These are phyloP conservation scores for Penicillium sp. DNA, from an alignment of 2,329 filamentous ascomycete genomes.

Conservation along the genomic window DNA sequence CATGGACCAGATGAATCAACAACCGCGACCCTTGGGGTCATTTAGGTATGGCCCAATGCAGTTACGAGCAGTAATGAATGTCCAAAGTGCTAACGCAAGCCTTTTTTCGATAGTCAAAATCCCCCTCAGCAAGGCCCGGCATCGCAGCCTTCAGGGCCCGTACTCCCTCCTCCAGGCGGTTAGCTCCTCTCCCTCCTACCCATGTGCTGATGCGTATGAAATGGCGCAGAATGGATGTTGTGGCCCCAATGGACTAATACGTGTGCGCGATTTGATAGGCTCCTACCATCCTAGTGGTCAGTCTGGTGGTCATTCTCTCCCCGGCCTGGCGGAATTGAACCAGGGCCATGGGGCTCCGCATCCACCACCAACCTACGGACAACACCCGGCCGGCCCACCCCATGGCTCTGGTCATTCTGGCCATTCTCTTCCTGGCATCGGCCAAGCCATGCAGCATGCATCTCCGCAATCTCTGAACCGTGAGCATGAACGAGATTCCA, in stretches of 20 bases:
- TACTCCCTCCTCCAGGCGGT: slow-evolving; percentile 39
- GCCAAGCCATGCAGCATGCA: slow-evolving; percentile 40
- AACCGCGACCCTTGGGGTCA: slow-evolving; percentile 40
- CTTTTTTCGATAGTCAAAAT: slow-evolving; percentile 34
- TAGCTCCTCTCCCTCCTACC: slow-evolving; percentile 18
- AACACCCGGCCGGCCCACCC: slow-evolving; percentile 35
- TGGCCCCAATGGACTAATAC: slow-evolving; percentile 14
- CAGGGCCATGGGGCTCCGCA: slow-evolving; percentile 40
- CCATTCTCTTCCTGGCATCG: slow-evolving; percentile 39
- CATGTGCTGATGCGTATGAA: background rate
- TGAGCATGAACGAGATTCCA: slow-evolving; percentile 47
- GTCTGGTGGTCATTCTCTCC: slow-evolving; percentile 42
- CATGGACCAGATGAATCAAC: slow-evolving; percentile 41
- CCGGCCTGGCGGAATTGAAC: slow-evolving; percentile 44
- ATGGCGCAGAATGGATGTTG: background rate
- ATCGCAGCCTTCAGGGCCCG: slow-evolving; percentile 35
- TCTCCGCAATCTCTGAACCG: slow-evolving; percentile 40
- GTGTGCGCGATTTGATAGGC: slow-evolving; percentile 21
- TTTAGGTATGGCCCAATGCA: slow-evolving; percentile 37
- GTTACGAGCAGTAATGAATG: background rate
- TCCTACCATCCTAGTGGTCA: slow-evolving; percentile 41
- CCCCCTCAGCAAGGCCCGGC: slow-evolving; percentile 36
- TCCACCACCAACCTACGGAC: slow-evolving; percentile 40
- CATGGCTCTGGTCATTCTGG: slow-evolving; percentile 35
- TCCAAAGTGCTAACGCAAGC: slow-evolving; percentile 9